These are phyloP conservation scores for Metrosideros polymorpha DNA, from an alignment of 441 rosid genomes.

Conservation along the genomic window DNA sequence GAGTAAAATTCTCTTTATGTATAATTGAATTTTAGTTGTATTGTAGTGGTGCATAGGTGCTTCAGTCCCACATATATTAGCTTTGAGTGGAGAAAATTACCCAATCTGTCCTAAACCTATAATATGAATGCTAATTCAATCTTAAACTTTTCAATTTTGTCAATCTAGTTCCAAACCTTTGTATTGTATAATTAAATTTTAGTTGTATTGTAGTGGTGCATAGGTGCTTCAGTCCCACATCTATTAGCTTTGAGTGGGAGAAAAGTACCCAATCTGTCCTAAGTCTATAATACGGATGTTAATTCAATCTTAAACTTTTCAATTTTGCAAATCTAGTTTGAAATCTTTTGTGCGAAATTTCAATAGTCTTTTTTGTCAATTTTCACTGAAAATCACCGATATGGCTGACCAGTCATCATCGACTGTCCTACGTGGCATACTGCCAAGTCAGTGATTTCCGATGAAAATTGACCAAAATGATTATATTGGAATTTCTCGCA, in stretches of 20 bases:
- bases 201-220: neutral
- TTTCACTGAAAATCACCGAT: neutral
- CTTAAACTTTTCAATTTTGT: neutral
- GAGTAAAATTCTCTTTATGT: neutral
- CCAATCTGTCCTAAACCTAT: neutral
- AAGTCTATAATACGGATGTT: neutral
- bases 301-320: neutral
- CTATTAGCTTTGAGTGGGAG: neutral
- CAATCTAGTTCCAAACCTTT: neutral
- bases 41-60: neutral
- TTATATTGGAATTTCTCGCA: neutral
- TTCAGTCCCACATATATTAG: neutral
- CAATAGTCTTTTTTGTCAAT: accelerated
- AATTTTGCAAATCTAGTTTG: neutral
- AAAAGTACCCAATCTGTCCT: neutral
- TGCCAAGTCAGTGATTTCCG: accelerated
- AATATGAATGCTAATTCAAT: accelerated
- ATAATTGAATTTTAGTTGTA: neutral
- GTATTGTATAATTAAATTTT: neutral
- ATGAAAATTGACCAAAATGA: accelerated
- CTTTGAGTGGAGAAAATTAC: neutral
- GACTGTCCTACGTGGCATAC: neutral
- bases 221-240: neutral
- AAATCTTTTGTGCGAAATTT: neutral
- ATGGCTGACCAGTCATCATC: accelerated